Evolutionary conservation across 768 basidiomycete genomes (phyloP), one percentile per base, ranked within the genome.

Genomic region (Panaeolus papilionaceus): DNA sequence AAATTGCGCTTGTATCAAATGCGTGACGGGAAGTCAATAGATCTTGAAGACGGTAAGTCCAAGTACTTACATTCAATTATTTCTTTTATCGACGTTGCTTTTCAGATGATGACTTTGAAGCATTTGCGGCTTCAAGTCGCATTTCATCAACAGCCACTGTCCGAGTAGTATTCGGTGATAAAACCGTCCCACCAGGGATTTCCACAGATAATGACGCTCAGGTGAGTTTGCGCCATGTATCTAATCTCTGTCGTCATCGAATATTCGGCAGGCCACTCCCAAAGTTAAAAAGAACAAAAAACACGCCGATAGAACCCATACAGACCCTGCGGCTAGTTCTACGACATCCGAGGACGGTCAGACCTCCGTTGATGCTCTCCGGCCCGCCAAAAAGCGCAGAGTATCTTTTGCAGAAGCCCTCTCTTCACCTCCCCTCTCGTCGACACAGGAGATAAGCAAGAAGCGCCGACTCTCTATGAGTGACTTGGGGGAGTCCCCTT

Each of bases 31-130:
- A 79, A 79, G 66, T 73, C 75, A 14, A 83, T 93, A 26, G 91
- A 91, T 74, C 81, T 95, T n/a, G 92, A 92, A 40, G 92, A 94
- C 74, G 91, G 93, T 92, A 71, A 68, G 82, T 75, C 16, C 20
- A 40, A 63, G 26, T 64, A 16, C 64, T 61, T 39, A 37, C 20
- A 45, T 54, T 62, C 63, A 63, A 66, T 63, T n/a, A 20, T 65
- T 44, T 58, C 40, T 45, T 45, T 61, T 58, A 11, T 33, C 54
- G 16, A 4, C 28, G 16, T 28, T 54, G 33, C 33, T 66, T 47
- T 69, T 10, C 69, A 94, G 93, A 92, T 51, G 92, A 91, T 44
- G 93, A 94, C 76, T 94, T 93, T 69, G 89, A 90, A 64, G 92
- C 92, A 1, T 92, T 94, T 76, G 77, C 79, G 66, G 79, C 84